These are phyloP conservation scores for Trichoderma reesei DNA, from an alignment of 495 filamentous ascomycete genomes.

Conservation along the genomic window DNA sequence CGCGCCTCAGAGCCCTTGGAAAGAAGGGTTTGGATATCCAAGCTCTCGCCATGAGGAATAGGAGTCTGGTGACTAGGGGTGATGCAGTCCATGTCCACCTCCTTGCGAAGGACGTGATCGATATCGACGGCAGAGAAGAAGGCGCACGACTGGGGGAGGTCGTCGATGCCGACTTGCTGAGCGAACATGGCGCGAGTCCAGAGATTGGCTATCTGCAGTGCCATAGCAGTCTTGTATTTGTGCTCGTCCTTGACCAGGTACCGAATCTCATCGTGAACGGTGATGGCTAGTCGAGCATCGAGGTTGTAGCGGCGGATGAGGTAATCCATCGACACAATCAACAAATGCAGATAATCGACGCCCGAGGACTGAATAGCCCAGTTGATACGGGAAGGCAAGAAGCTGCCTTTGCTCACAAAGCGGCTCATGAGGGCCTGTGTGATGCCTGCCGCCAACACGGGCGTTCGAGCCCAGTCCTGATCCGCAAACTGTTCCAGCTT, in stretches of 20 bases:
- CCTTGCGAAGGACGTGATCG: constrained; percentile 86
- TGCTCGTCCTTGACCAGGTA: constrained; percentile 83
- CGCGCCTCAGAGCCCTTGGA: constrained; percentile 51
- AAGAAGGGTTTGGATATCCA: constrained; percentile 70
- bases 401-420: constrained; percentile 80
- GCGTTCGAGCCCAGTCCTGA: constrained; percentile 82
- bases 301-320: constrained; percentile 80
- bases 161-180: constrained; percentile 91
- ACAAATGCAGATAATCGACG: constrained; percentile 92
- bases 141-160: constrained; percentile 86
- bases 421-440: constrained; percentile 87
- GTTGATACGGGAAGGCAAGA: constrained; percentile 94
- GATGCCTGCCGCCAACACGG: constrained; percentile 91
- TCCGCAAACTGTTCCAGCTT: constrained; percentile 94
- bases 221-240: constrained; percentile 81
- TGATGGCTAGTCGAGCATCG: constrained; percentile 75
- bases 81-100: constrained; percentile 94
- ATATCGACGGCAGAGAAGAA: constrained; percentile 95
- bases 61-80: constrained; percentile 74
- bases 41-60: constrained; percentile 75
- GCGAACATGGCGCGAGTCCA: constrained; percentile 97
- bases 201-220: constrained; percentile 85
- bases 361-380: constrained; percentile 98
- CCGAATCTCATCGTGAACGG: constrained; percentile 95
- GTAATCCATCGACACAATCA: constrained; percentile 93